A percentile compares a stretch with the other conserved stretches of the same genome.
These are phyloP conservation scores for Lasiodiplodia sp. DNA, from an alignment of 2,329 filamentous ascomycete species.

Conservation along the genomic window DNA sequence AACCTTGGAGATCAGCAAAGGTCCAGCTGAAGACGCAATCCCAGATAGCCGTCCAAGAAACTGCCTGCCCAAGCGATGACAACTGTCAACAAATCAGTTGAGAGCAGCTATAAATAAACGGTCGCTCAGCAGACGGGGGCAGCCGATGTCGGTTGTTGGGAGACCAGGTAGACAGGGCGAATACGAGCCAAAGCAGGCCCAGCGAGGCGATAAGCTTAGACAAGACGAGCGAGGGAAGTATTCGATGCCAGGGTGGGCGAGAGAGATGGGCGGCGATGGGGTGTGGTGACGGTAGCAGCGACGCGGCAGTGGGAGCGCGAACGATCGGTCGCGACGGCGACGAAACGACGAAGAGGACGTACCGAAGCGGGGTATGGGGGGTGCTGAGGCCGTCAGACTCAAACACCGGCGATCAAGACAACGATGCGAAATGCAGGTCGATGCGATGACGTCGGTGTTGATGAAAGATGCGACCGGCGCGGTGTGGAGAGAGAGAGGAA, in stretches of 20 bases:
- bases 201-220: not conserved
- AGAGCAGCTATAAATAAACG: slow-evolving; percentile 3
- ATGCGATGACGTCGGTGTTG: slow-evolving; percentile 23
- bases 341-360: not conserved
- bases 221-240: not conserved
- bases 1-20: not conserved
- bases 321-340: slow-evolving; percentile 9
- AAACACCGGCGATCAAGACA: not conserved
- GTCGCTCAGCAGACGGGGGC: not conserved
- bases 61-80: not conserved
- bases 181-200: not conserved
- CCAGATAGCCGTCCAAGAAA: not conserved
- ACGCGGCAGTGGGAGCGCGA: not conserved
- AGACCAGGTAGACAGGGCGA: not conserved
- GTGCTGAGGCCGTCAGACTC: not conserved
- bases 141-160: not conserved
- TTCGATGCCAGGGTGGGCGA: slow-evolving; percentile 1
- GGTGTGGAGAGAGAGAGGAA: not conserved
- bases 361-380: not conserved
- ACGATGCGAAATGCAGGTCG: not conserved
- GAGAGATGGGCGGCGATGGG: not conserved
- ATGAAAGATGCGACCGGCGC: slow-evolving; percentile 22
- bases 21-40: not conserved
- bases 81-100: slow-evolving; percentile 2
- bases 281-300: not conserved